These are phyloP conservation scores for Selaginella tamariscina DNA, from an alignment of 75 land plant species.

Conservation along the genomic window DNA sequence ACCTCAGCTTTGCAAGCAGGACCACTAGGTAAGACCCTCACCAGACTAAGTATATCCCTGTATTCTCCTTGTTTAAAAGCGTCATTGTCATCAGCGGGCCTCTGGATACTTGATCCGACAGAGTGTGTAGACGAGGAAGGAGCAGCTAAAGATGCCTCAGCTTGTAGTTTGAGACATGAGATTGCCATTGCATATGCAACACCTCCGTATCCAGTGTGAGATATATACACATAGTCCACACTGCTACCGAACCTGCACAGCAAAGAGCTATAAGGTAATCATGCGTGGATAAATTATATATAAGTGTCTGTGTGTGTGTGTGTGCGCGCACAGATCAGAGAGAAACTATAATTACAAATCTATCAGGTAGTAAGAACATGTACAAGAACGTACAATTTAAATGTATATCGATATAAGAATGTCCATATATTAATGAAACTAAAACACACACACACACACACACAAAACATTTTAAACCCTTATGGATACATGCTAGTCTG, in stretches of 20 bases:
- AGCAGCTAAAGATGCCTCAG: slow-evolving; percentile 31
- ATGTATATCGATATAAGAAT: no score
- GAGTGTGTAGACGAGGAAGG: slow-evolving; percentile 18
- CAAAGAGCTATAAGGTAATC: slow-evolving; percentile 7
- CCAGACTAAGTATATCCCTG: slow-evolving; percentile 79
- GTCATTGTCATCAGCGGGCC: slow-evolving; percentile 37
- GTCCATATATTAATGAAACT: no score
- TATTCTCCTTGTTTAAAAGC: slow-evolving; percentile 73
- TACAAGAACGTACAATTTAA: no score
- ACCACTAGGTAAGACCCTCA: slow-evolving; percentile 74
- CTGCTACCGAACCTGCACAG: slow-evolving; percentile 35
- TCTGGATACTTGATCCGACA: slow-evolving; percentile 14
- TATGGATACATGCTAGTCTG: no score
- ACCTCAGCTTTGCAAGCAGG: slow-evolving; percentile 79
- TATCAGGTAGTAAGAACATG: no score
- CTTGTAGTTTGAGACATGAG: slow-evolving; percentile 54
- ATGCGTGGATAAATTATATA: no score
- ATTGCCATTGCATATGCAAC: slow-evolving; percentile 96
- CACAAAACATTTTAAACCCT: no score
- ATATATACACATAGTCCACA: slow-evolving; percentile 55
- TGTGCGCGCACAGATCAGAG: no score
- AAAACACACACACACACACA: no score
- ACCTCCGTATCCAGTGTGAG: slow-evolving; percentile 95
- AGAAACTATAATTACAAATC: no score
- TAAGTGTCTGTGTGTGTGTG: no score